phyloP scores from a whole-genome alignment of 129 eudicot genomes.

The Centella asiatica region DNA sequence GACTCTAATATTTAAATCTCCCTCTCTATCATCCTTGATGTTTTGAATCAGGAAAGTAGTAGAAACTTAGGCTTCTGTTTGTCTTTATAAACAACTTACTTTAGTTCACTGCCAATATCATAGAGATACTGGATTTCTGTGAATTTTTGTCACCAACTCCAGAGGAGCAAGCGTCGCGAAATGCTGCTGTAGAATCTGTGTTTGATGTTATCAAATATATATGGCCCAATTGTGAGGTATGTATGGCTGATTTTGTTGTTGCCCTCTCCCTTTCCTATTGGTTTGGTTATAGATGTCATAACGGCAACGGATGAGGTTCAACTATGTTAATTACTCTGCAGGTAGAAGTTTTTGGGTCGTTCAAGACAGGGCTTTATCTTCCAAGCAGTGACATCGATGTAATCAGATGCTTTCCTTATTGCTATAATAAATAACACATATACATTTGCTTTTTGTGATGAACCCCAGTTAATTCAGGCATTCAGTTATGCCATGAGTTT shows the following conservation, averaged over 20 bases:
- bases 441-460: too few relatives aligned
- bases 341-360: conserved; percentile 92
- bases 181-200: conserved; percentile 71
- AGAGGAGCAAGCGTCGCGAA: conserved; percentile 66
- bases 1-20: neutral
- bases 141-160: conserved; percentile 83
- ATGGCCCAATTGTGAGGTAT: conserved; percentile 80
- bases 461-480: neutral
- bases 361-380: conserved; percentile 82
- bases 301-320: conserved; percentile 1
- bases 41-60: neutral
- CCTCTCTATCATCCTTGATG: too few relatives aligned
- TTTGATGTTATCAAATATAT: conserved; percentile 67
- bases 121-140: conserved; percentile 93
- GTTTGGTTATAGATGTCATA: neutral
- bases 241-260: too few relatives aligned
- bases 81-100: neutral
- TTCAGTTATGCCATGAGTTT: neutral
- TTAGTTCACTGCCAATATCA: conserved; percentile 3
- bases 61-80: too few relatives aligned
- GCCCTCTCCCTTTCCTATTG: neutral
- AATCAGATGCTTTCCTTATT: conserved; percentile 21
- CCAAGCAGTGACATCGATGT: conserved; percentile 94
- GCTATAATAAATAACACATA: neutral
- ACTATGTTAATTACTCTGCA: conserved; percentile 23